Evolutionary conservation across 495 filamentous ascomycete genomes (phyloP).

Genomic region (Lasiosphaeris hirsuta): DNA sequence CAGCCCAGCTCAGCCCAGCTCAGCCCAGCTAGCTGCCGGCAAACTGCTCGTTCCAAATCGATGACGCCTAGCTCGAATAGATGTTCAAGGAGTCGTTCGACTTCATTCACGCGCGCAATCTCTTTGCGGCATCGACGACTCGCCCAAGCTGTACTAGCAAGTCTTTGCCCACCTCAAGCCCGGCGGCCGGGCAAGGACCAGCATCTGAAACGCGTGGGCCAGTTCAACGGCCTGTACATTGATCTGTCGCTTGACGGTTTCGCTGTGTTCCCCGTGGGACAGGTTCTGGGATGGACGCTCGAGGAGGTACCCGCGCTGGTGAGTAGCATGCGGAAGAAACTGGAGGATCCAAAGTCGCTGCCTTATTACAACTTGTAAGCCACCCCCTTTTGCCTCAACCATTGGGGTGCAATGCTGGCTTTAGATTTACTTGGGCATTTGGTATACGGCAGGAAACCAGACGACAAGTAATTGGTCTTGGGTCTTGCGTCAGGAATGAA

Average conservation of each 20-base stretch:
- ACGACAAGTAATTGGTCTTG: too few relatives aligned
- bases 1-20: too few relatives aligned
- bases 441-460: neutral
- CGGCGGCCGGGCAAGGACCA: constrained; percentile 13
- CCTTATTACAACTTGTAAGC: constrained; percentile 5
- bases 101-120: neutral
- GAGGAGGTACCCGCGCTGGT: constrained; percentile 3
- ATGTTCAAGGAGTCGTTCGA: neutral
- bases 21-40: constrained; percentile 47
- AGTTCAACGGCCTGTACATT: constrained; percentile 1
- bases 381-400: too few relatives aligned
- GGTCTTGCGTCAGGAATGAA: too few relatives aligned
- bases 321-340: neutral
- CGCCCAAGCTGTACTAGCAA: neutral
- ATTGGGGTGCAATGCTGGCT: neutral
- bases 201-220: constrained; percentile 8
- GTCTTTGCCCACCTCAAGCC: neutral
- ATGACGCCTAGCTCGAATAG: constrained; percentile 33
- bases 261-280: neutral
- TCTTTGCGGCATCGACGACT: neutral
- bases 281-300: constrained; percentile 12
- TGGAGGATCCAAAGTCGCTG: neutral
- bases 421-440: neutral
- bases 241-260: constrained; percentile 11
- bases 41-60: constrained; percentile 53